Percentiles rank a stretch among this genome's conserved stretches.
Conservation (phyloP, 148 eudicot genomes). For the Fagopyrum esculentum region DNA sequence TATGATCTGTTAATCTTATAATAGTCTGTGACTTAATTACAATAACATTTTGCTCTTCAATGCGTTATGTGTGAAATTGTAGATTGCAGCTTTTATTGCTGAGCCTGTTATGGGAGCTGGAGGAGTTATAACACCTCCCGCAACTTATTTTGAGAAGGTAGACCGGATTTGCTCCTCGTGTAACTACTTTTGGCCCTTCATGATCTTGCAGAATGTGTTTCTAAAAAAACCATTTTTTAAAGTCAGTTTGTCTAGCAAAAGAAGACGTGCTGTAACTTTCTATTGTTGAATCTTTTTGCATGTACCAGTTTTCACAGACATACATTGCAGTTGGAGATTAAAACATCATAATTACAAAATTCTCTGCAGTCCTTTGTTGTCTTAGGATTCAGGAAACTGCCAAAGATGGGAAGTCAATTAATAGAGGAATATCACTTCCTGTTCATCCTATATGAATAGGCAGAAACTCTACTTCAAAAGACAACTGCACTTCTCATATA, state of each 20-base stretch:
- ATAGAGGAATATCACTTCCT: not conserved
- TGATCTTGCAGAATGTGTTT: not conserved
- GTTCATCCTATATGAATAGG: not conserved
- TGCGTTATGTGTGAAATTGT: slow-evolving; percentile 16
- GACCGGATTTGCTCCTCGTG: not conserved
- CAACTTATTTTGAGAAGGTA: slow-evolving; percentile 93
- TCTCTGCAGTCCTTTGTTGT: not conserved
- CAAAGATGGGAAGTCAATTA: not conserved
- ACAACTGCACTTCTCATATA: not conserved
- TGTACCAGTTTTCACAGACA: not conserved
- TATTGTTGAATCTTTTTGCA: not conserved
- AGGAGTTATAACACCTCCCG: slow-evolving; percentile 93
- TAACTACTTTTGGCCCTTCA: not conserved
- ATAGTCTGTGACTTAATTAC: not conserved
- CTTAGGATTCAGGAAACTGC: not conserved
- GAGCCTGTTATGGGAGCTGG: slow-evolving; percentile 99
- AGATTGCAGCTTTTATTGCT: slow-evolving; percentile 99
- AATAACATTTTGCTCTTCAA: not conserved
- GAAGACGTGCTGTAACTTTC: not conserved
- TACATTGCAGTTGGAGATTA: not conserved
- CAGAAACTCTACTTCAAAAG: not conserved
- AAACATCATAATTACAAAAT: not conserved
- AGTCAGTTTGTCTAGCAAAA: not conserved
- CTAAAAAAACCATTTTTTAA: not conserved
- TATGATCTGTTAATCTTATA: not conserved